Evolutionary conservation across 345 rosid genomes (phyloP).

Genomic region (Hypericum androsaemum): DNA sequence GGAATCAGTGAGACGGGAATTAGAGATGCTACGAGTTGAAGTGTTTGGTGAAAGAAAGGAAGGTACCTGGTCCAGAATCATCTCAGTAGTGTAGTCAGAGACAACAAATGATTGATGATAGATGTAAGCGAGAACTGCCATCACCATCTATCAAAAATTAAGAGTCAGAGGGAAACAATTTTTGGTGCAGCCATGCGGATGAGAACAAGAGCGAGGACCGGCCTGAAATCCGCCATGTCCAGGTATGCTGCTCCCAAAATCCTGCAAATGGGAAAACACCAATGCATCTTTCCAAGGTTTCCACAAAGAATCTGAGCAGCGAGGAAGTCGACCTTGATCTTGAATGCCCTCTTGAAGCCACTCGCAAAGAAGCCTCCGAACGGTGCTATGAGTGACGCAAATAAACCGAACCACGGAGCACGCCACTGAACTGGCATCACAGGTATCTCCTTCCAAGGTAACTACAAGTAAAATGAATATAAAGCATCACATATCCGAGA

Average conservation of each 20-base stretch:
- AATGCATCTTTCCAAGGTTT: not conserved
- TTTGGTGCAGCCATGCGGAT: too few species aligned
- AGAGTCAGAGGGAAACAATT: too few species aligned
- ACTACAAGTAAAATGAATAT: slow-evolving; percentile 28
- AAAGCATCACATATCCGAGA: too few species aligned
- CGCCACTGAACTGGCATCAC: slow-evolving; percentile 92
- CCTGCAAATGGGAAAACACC: slow-evolving; percentile 29
- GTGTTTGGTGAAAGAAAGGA: not conserved
- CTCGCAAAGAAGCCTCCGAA: slow-evolving; percentile 98
- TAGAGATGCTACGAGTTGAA: not conserved
- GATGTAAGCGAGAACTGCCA: slow-evolving; percentile 95
- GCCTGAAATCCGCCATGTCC: slow-evolving; percentile 97
- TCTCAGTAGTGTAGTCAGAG: slow-evolving; percentile 46
- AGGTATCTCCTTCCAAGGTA: slow-evolving; percentile 80
- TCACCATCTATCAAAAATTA: slow-evolving; percentile 57
- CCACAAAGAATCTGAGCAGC: not conserved
- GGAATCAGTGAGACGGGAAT: not conserved
- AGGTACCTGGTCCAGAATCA: slow-evolving; percentile 65
- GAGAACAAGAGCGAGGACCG: too few species aligned
- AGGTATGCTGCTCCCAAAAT: slow-evolving; percentile 98
- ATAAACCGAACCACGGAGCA: slow-evolving; percentile 81
- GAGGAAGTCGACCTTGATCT: slow-evolving; percentile 52
- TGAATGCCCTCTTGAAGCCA: slow-evolving; percentile 95
- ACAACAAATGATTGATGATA: slow-evolving; percentile 82
- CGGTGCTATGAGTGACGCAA: slow-evolving; percentile 96